Base-by-base conservation (phyloP, 2,329 filamentous ascomycete species). In the Cryphonectria carpinicola region DNA sequence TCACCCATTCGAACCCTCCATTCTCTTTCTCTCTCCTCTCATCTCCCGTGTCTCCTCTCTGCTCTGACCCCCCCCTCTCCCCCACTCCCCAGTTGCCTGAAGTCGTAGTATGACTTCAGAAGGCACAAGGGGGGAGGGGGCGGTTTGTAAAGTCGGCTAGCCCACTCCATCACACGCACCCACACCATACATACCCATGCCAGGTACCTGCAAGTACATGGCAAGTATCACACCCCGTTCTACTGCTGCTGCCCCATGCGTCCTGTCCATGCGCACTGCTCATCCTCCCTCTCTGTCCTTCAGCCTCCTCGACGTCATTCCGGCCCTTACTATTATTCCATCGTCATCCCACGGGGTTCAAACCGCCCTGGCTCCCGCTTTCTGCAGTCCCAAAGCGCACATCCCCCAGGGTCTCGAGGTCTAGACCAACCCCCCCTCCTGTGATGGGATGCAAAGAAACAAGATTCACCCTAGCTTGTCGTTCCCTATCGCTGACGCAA, bases 261-360 rank as follows among this genome's bases (percentile, higher is more conserved):
- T 22, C 11, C 17, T 49, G 46, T 3, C 39, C 52, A 61, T 17
- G n/a, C 46, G 46, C 46, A n/a, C 17, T 49, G 46, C 46, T 19
- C 46, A 49, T 49, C 46, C 46, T 11, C 2, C 22, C 35, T 62
- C 64, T 63, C 70, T 60, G 25, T 58, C 65, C 28, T 68, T 68
- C 70, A 73, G 68, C 62, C 52, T 68, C 25, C 64, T 32, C 71
- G 64, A 72, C 71, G 71, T 72, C 71, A 72, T 72, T 37, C 49
- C 13, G 62, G 63, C 66, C 10, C 6, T 22, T 49, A 17, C 5
- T 49, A 39, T 7, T 37, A 11, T 10, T 39, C 37, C 37, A 39
- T 25, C 25, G 37, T 67, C 63, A 69, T 71, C 66, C 68, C 66
- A 61, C 56, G 43, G 52, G 60, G 25, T 17, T 22, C 43, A 49